A percentile compares a stretch with the other conserved stretches of the same genome.
phyloP scores from a whole-genome alignment of 257 asterid genomes.

The Parsonsia alboflavescens region DNA sequence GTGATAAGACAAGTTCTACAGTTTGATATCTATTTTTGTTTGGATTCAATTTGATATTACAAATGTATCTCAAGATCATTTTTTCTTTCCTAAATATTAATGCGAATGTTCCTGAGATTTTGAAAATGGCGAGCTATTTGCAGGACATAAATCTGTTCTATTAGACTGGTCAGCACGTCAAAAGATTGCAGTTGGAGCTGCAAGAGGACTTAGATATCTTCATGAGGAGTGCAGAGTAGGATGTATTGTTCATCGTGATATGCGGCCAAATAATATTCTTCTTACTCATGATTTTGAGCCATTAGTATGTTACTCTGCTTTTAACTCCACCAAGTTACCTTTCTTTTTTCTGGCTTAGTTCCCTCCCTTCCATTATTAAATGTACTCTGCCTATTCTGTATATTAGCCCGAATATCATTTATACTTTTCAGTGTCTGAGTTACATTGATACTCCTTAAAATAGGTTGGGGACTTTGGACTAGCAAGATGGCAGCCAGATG shows the following conservation, averaged over 20 bases:
- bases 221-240: slow-evolving; percentile 98
- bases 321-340: not conserved
- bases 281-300: slow-evolving; percentile 96
- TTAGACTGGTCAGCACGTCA: slow-evolving; percentile 70
- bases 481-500: slow-evolving; percentile 67
- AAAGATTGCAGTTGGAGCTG: slow-evolving; percentile 80
- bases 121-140: not conserved
- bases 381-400: slow-evolving; percentile 1
- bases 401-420: not conserved
- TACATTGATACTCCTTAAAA: not conserved
- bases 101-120: not conserved
- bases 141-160: slow-evolving; percentile 43
- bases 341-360: not conserved
- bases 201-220: slow-evolving; percentile 86
- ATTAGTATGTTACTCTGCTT: slow-evolving; percentile 36
- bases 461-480: slow-evolving; percentile 95
- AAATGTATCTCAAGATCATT: too few relatives aligned
- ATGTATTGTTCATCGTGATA: slow-evolving; percentile 83
- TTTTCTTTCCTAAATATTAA: not conserved
- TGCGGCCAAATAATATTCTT: slow-evolving; percentile 91
- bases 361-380: not conserved
- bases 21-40: not conserved
- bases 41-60: too few relatives aligned
- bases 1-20: not conserved
- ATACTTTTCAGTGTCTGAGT: not conserved